phyloP scores from a whole-genome alignment of 768 basidiomycete species.

The Dentipellis fragilis region DNA sequence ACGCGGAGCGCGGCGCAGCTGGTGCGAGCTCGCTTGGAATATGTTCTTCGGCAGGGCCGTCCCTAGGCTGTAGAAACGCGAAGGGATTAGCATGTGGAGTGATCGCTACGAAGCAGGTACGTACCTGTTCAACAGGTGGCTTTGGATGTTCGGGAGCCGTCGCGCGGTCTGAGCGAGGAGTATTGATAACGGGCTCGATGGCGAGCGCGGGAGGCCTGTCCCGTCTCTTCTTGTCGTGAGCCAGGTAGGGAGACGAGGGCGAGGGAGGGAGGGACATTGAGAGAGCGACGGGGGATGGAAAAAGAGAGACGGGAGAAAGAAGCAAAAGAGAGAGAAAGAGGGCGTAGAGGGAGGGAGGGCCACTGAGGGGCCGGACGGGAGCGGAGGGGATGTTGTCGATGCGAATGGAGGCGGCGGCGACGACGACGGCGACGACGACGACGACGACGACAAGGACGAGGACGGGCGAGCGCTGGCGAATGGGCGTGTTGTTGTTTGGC shows the following conservation, averaged over 20 bases:
- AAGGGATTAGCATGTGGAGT: too few species aligned
- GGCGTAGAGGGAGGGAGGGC: constrained; percentile 9
- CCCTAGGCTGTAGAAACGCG: too few species aligned
- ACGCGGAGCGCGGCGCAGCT: constrained; percentile 51
- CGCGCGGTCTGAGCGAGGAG: too few species aligned
- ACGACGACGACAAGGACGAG: constrained; percentile 8
- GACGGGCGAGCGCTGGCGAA: constrained; percentile 6
- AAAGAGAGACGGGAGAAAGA: constrained; percentile 21
- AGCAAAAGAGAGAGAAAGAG: constrained; percentile 22
- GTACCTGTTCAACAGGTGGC: constrained; percentile 7
- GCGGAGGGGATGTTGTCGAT: constrained; percentile 9
- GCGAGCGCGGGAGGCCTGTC: constrained; percentile 46
- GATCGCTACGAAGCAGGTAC: too few species aligned
- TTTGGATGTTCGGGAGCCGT: constrained; percentile 6
- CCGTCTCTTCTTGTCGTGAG: constrained; percentile 34
- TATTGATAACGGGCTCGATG: constrained; percentile 21
- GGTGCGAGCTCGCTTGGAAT: constrained; percentile 36
- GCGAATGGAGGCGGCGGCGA: background rate
- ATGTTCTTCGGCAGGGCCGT: constrained; percentile 12
- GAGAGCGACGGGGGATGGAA: constrained; percentile 27
- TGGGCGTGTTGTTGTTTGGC: constrained; percentile 7
- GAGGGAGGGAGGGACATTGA: constrained; percentile 26
- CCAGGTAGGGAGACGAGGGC: constrained; percentile 9
- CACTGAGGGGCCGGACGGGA: constrained; percentile 18
- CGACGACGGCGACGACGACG: background rate